Base-by-base conservation (phyloP, 73 alveolate species). In the Paramecium biaurelia region DNA sequence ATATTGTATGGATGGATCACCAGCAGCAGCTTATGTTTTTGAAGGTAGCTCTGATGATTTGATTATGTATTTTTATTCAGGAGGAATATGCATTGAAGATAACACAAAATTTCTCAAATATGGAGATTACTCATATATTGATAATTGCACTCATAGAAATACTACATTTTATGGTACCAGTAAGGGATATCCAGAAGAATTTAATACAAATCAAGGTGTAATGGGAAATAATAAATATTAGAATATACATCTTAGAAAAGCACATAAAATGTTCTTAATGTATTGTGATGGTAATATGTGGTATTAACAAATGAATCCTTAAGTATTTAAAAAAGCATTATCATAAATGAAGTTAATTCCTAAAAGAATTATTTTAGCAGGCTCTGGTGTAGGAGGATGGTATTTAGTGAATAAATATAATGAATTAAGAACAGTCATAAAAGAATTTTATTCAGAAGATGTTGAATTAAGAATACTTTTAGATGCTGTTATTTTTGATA, bases 251-350 rank as follows among this genome's bases (percentile, higher is more conserved):
- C 43, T 79, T 58, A 38, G 74, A 24, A 45, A 42, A 34, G 90
- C 90, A 1, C 56, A 32, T 30, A 79, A 79, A 79, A 79, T 79
- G 42, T 79, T 38, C 20, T 42, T 79, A 14, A 79, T 79, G 90
- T 45, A 38, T 45, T 79, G 90, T 45, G 90, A 79, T 79, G 90
- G 90, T 41, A 30, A 15, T 24, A 43, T 79, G 47, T 79, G 74
- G 70, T 21, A 79, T 34, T 4, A 14, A 11, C 47, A 79, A 79
- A 38, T 79, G 90, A 79, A 79, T 79, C 8, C 45, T 15, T 15
- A 79, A 24, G 45, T 24, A 1, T 79, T 79, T 23, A 18, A 26
- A 42, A 45, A 26, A 23, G 74, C 56, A 10, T 14, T 79, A 15
- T 14, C n/a, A 23, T 43, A 38, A 79, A 18, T 79, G 34, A 42